Percentiles rank a stretch among this genome's conserved stretches.
Conservation (phyloP, 768 basidiomycete genomes). For the Phylloporus arenicola region DNA sequence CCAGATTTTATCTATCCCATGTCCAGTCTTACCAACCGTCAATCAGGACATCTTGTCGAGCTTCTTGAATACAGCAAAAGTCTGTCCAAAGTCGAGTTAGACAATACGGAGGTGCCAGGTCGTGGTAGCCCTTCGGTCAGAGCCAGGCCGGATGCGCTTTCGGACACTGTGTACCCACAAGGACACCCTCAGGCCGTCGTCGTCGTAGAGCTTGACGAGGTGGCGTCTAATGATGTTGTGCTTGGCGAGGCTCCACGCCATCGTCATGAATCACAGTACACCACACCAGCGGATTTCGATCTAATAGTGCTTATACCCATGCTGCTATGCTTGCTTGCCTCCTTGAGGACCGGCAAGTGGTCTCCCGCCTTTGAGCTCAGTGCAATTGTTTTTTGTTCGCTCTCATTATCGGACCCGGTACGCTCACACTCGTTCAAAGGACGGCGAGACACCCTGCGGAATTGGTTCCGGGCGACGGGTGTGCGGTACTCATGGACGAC, state of each 20-base stretch:
- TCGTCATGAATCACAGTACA: slow-evolving; percentile 6
- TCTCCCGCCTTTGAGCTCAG: slow-evolving; percentile 4
- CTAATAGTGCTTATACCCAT: slow-evolving; percentile 12
- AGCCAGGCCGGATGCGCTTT: not conserved
- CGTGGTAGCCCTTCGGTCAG: not conserved
- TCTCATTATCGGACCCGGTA: slow-evolving; percentile 14
- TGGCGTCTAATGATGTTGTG: not conserved
- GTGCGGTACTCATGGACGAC: slow-evolving; percentile 18
- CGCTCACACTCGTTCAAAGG: slow-evolving; percentile 14
- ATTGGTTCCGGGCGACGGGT: slow-evolving; percentile 9
- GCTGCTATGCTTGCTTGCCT: slow-evolving; percentile 6
- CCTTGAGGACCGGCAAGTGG: slow-evolving; percentile 6
- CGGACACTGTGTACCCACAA: not conserved
- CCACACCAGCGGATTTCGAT: slow-evolving; percentile 8
- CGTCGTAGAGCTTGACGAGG: slow-evolving; percentile 11
- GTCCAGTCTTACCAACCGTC: slow-evolving; percentile 16
- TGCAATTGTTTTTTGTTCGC: slow-evolving; percentile 3
- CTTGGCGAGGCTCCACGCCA: not conserved
- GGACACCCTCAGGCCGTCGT: slow-evolving; percentile 5
- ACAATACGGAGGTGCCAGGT: not conserved
- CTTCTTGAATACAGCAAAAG: slow-evolving; percentile 12
- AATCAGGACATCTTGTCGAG: slow-evolving; percentile 13
- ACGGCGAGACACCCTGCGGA: slow-evolving; percentile 4
- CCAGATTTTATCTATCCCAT: slow-evolving; percentile 18
- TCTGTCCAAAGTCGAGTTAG: not conserved